A percentile compares a stretch with the other conserved stretches of the same genome.
phyloP scores from a whole-genome alignment of 2,329 filamentous ascomycete genomes.

The Coleophoma eucalyptorum region DNA sequence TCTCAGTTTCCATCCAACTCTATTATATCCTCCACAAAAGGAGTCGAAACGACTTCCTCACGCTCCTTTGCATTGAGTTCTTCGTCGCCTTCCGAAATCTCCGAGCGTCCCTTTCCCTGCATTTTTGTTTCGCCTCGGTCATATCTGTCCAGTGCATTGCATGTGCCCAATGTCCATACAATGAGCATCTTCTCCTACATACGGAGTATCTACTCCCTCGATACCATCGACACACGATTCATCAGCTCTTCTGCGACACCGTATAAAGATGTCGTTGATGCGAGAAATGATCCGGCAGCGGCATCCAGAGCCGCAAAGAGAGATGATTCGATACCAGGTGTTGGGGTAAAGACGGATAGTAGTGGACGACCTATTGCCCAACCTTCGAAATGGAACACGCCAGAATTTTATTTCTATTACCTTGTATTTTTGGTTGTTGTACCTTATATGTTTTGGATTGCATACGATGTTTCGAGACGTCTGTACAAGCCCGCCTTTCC shows the following conservation, averaged over 20 bases:
- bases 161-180: slow-evolving; percentile 12
- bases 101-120: too few species aligned
- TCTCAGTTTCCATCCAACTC: too few species aligned
- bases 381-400: slow-evolving; percentile 77
- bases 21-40: too few species aligned
- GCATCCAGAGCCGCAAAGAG: slow-evolving; percentile 22
- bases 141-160: too few species aligned
- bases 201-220: slow-evolving; percentile 56
- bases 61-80: too few species aligned
- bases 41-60: too few species aligned
- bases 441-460: slow-evolving; percentile 88
- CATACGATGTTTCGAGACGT: slow-evolving; percentile 82
- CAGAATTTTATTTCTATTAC: slow-evolving; percentile 83
- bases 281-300: slow-evolving; percentile 38
- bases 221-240: slow-evolving; percentile 70
- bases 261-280: slow-evolving; percentile 54
- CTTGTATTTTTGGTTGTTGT: slow-evolving; percentile 61
- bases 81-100: too few species aligned
- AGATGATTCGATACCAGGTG: slow-evolving; percentile 21
- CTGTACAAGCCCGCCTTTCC: slow-evolving; percentile 26
- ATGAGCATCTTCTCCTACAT: slow-evolving; percentile 36
- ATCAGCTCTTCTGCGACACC: slow-evolving; percentile 67
- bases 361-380: slow-evolving; percentile 42
- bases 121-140: too few species aligned
- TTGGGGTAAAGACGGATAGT: slow-evolving; percentile 31